Conservation (phyloP, 192 early-diverging fungal species). For the Coemansia sp. region DNA sequence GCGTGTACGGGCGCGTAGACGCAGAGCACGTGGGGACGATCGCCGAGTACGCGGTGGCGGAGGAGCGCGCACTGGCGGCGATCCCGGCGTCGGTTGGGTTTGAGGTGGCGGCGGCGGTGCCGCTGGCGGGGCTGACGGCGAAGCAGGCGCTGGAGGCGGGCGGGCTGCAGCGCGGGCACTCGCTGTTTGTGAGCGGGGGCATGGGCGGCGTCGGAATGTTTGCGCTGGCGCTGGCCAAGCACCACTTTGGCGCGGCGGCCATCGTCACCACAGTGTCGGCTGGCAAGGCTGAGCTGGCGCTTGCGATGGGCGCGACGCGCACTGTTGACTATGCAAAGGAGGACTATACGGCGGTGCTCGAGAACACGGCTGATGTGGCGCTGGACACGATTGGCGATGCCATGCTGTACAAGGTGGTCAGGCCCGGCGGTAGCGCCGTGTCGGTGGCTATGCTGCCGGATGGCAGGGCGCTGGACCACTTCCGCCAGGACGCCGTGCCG, state of each 20-base stretch:
- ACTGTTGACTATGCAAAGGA: slow-evolving; percentile 59
- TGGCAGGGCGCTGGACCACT: slow-evolving; percentile 17
- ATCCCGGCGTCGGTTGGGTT: slow-evolving; percentile 42
- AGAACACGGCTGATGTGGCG: slow-evolving; percentile 40
- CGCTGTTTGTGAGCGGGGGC: slow-evolving; percentile 59
- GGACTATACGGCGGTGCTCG: slow-evolving; percentile 19
- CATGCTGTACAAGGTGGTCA: slow-evolving; percentile 28
- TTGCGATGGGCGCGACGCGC: slow-evolving; percentile 52
- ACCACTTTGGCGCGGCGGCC: slow-evolving; percentile 34
- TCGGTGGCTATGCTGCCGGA: slow-evolving; percentile 43
- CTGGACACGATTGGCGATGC: slow-evolving; percentile 52
- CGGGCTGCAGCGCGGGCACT: slow-evolving; percentile 19
- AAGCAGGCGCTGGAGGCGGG: slow-evolving; percentile 41
- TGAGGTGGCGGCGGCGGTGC: slow-evolving; percentile 55
- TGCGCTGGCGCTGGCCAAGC: slow-evolving; percentile 53
- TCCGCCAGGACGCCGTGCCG: slow-evolving; percentile 7
- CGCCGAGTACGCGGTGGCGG: slow-evolving; percentile 32
- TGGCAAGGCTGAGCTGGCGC: slow-evolving; percentile 44
- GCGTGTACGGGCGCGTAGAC: slow-evolving; percentile 44
- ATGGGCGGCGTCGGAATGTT: slow-evolving; percentile 62
- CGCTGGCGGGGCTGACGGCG: slow-evolving; percentile 61
- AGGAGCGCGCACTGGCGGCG: slow-evolving; percentile 23
- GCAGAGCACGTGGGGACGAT: slow-evolving; percentile 29
- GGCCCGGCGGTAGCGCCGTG: slow-evolving; percentile 12
- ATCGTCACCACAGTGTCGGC: slow-evolving; percentile 61